Evolutionary conservation across 192 early-diverging fungal genomes (phyloP), one percentile per base, ranked within the genome.

Genomic region (Mortierella alpina): DNA sequence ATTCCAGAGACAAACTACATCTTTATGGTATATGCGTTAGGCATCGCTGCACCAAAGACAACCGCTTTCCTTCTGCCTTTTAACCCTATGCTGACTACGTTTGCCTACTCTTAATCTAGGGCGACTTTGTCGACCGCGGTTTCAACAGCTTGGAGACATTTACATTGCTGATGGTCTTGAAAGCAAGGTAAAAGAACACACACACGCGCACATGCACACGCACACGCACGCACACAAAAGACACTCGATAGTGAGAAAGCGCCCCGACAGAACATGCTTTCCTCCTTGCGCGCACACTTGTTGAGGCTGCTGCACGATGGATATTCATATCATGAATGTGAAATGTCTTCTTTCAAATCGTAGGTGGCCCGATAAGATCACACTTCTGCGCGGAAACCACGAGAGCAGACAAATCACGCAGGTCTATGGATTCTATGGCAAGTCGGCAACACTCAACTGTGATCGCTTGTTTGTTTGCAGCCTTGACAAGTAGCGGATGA

Each of bases 111-210:
- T 22, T 22, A 49, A 59, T 42, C 42, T 23, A 95, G 93, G 97
- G 97, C n/a, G 97, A 99, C 84, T 99, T 97, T 87, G 97, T 99
- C 6, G 97, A 99, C 88, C 93, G 97, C 65, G 97, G 97, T 47
- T 98, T 97, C 88, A 97, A 97, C 85, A 95, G 93, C 86, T 86
- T 99, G 69, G 97, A 99, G 79, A 97, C 96, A 41, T 97, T 98
- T 80, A 96, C 96, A 18, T 73, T 98, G 66, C 86, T 99, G 56
- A 91, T 98, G 92, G 92, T 89, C 18, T 84, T 99, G 52, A 99
- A 99, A 89, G 96, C 94, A 81, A 93, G 91, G 93, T 95, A 82
- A 40, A 9, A 20, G 7, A 0, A 6, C 12, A 42, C 31, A 31
- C 31, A 31, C 31, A 31, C 31, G 3, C 31, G 3, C 31, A 3